Base-by-base conservation (phyloP, 179 eudicot species). In the Actinidia chinensis region DNA sequence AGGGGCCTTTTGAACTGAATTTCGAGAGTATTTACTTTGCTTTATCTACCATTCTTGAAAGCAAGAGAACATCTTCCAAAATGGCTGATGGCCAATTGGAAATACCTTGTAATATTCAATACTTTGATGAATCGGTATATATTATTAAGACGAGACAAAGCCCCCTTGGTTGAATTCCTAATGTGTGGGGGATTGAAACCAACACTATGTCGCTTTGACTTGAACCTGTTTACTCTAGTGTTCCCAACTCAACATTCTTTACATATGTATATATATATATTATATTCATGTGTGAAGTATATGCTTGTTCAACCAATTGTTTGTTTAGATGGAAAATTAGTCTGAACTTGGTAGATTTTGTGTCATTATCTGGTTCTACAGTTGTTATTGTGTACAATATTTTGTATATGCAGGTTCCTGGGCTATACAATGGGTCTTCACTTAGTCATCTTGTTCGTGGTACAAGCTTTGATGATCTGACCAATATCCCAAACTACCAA, bases 381-480 rank as follows among this genome's bases (percentile, higher is more conserved):
- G 40, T 36, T 36, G 40, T 36, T 36, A 36, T 36, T 36, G 40
- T 36, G 40, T 36, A 36, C 40, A 36, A 36, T 36, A 36, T 36
- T 36, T 36, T 36, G 80, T 82, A 93, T 97, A 81, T 88, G 75
- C 86, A 92, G 43, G 83, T 82, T 80, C 82, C 86, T 64, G 83
- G 89, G 73, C 74, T 81, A n/a, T 87, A 85, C 73, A 91, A 92
- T 82, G 90, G 73, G 51, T 79, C 84, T 63, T 68, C 88, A 40
- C 77, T 80, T 61, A 73, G 79, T 81, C 85, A 77, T 51, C 68
- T 83, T 74, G 36, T 84, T 36, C 77, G 84, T 4, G 88, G 84
- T n/a, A 80, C 87, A 84, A 87, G 90, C 80, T 78, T 91, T 90
- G 97, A 92, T 77, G 94, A 93, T 23, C 89, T 17, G 98, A 93